Conservation (phyloP, 2,329 filamentous ascomycete species). For the Cytospora chrysosperma region DNA sequence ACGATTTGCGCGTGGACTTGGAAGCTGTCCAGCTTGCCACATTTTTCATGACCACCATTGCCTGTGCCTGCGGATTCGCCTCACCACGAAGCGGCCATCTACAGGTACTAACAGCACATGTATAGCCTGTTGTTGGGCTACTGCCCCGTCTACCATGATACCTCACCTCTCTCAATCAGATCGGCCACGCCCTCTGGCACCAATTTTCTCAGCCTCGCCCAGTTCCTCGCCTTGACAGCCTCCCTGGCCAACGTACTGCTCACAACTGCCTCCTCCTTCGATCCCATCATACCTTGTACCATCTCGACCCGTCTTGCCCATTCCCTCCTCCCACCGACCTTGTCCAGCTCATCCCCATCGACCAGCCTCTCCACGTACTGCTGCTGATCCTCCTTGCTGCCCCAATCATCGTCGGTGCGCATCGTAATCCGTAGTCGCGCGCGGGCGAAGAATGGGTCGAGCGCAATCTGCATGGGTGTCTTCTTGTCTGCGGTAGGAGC, state of each 20-base stretch:
- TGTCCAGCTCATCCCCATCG: conserved; percentile 44
- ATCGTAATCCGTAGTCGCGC: conserved; percentile 64
- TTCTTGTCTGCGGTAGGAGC: neutral
- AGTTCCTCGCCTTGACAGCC: conserved; percentile 49
- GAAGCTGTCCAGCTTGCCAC: neutral
- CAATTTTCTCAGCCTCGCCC: conserved; percentile 47
- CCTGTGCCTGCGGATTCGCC: neutral
- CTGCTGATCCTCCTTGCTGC: conserved; percentile 52
- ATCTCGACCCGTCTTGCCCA: conserved; percentile 64
- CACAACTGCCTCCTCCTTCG: conserved; percentile 38
- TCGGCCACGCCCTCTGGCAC: conserved; percentile 56
- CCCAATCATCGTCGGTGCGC: conserved; percentile 61
- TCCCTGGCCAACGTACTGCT: conserved; percentile 65
- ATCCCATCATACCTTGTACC: conserved; percentile 48
- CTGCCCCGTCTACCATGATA: conserved; percentile 41
- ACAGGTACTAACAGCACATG: neutral
- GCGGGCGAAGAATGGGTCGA: conserved; percentile 63
- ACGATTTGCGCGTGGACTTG: neutral
- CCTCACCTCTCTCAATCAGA: conserved; percentile 55
- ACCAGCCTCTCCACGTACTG: conserved; percentile 52
- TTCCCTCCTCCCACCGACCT: conserved; percentile 51
- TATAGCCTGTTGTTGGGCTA: neutral
- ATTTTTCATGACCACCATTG: neutral
- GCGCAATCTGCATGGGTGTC: conserved; percentile 49
- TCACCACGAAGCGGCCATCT: too few species aligned